Base-by-base conservation (phyloP, 495 filamentous ascomycete species). In the Penicillium tannophilum region DNA sequence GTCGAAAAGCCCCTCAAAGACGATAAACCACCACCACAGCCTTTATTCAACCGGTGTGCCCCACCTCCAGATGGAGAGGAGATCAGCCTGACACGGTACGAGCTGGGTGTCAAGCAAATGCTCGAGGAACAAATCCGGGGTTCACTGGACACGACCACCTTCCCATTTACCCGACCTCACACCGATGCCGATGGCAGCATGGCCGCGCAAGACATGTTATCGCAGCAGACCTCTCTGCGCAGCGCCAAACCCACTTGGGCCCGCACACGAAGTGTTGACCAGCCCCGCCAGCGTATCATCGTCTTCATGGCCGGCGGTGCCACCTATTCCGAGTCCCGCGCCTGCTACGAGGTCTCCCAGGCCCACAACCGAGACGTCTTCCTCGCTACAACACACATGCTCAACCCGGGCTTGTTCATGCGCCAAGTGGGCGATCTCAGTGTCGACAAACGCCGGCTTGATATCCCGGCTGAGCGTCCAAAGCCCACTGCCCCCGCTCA, bases 241-340 rank as follows among this genome's bases (percentile, higher is more conserved):
- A 91, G 90, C 60, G 90, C 92, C 28, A 96, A 96, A 63, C 94
- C 94, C 7, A 94, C 92, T 10, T 98, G 94, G 94, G 94, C 94
- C 8, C 89, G 89, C 50, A 88, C 90, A 12, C 85, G 90, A 53
- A 80, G 86, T 16, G 84, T 85, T 10, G 84, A 88, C 19, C 93
- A 97, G 64, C 91, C 90, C 52, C 84, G 87, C 46, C 94, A 98
- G 72, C 88, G 94, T 43, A 85, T 98, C 46, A 89, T 98, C 58
- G 88, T 98, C 47, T 97, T 97, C 71, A 89, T 98, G 86, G 93
- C 94, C 19, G 94, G 95, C 36, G 94, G 94, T 42, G 95, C 95
- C 7, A 98, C 93, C 3, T 94, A 93, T 70, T 88, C 89, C 1
- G 94, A 98, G 75, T 78, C 89, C 7, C 86, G 95, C 52, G 81